Evolutionary conservation across 176 grass and related monocot genomes (phyloP).

Genomic region (Eleusine coracana): DNA sequence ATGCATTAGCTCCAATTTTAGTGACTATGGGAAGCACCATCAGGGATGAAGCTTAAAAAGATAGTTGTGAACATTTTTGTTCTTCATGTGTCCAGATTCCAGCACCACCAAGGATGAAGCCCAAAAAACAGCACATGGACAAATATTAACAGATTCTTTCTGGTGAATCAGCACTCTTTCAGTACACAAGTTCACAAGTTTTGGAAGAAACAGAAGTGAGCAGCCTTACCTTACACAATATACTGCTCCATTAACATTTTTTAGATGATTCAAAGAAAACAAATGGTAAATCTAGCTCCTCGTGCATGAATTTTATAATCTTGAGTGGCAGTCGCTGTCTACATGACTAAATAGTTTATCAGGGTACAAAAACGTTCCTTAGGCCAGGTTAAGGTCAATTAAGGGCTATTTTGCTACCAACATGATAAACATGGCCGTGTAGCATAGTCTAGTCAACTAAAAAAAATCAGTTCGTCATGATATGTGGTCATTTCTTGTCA

Average conservation of each 20-base stretch:
- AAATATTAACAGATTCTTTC: neutral
- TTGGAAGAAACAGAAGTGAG: neutral
- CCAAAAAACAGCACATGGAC: neutral
- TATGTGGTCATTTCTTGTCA: neutral
- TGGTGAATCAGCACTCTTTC: neutral
- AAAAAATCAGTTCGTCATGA: neutral
- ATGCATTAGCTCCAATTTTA: neutral
- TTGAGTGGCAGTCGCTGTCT: neutral
- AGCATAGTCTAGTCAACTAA: neutral
- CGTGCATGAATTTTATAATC: neutral
- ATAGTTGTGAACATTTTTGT: neutral
- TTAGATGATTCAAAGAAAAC: neutral
- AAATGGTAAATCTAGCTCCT: neutral
- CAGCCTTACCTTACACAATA: neutral
- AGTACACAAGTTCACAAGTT: neutral
- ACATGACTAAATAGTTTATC: constrained; percentile 7
- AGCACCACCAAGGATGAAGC: neutral
- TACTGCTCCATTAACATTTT: neutral
- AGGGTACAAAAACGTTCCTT: neutral
- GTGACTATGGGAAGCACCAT: neutral
- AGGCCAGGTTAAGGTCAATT: neutral
- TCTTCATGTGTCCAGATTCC: neutral
- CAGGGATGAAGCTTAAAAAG: too few relatives aligned
- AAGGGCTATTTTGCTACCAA: neutral
- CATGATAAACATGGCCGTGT: neutral